Evolutionary conservation across 2,329 filamentous ascomycete genomes (phyloP), one percentile per base, ranked within the genome.

Genomic region (Colletotrichum chlorophyti): DNA sequence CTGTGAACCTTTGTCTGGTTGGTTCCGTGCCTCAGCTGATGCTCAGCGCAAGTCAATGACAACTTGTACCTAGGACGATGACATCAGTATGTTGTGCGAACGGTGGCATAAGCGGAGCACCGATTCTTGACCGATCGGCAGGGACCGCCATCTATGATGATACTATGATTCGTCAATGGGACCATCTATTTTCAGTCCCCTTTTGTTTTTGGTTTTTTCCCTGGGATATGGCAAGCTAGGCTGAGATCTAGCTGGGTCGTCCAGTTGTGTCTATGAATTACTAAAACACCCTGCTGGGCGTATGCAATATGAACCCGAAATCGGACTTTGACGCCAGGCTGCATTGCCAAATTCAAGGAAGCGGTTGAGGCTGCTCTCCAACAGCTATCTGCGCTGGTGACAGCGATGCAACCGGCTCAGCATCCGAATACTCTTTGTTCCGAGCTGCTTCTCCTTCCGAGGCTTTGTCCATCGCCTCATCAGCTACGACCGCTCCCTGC

Each of bases 1-100:
- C 27, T 23, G 38, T 27, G 11, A 24, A 14, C 5, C n/a, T 3
- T 32, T 6, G 12, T 45, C 34, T 4, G 11, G 19, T 17, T 27
- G 23, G 51, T 31, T 37, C 26, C n/a, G n/a, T 26, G 10, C 37
- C 19, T 34, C 26, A 12, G 32, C 32, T 46, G 43, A 27, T 57
- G 26, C 32, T 47, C 35, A 10, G 35, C 19, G 47, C 34, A 40
- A 61, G 54, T 63, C 61, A 50, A 63, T 63, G 61, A 63, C 61
- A 42, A 49, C 58, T 62, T 49, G 34, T 51, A 45, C 14, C 15
- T 42, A 14, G 24, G 45, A 12, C 15, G 45, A 63, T 63, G 61
- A 63, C 59, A 61, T 63, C 61, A 63, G 59, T 41, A 54, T 38
- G 9, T 32, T 21, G 51, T 29, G 27, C 17, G 34, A 38, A 23